Conservation (phyloP, 805 yeast genomes). For the Candida wancherniae region DNA sequence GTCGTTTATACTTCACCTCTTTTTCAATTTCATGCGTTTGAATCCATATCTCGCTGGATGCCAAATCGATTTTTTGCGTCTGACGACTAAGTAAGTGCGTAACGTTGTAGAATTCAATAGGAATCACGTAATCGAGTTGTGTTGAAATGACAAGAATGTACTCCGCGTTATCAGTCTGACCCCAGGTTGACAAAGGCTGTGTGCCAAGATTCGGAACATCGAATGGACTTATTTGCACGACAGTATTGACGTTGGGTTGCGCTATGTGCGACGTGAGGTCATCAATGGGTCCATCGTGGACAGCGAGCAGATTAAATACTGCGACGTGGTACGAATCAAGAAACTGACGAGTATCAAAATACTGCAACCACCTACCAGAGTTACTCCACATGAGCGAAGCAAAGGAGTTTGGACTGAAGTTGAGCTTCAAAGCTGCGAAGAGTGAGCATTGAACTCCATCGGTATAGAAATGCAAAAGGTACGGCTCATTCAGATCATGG, state of each 20-base stretch:
- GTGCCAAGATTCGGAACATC: slow-evolving; percentile 2
- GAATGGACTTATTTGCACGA: neutral
- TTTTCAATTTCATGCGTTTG: neutral
- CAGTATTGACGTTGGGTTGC: slow-evolving; percentile 4
- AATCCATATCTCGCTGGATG: slow-evolving; percentile 3
- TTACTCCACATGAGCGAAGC: slow-evolving; percentile 27
- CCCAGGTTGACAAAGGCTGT: slow-evolving; percentile 4
- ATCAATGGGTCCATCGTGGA: slow-evolving; percentile 9
- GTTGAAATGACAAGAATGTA: slow-evolving; percentile 5
- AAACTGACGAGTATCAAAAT: slow-evolving; percentile 20
- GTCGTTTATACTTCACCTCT: neutral
- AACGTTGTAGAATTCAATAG: neutral
- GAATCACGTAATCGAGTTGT: neutral
- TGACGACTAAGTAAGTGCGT: slow-evolving; percentile 1
- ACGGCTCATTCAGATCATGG: slow-evolving; percentile 5
- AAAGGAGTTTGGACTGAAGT: slow-evolving; percentile 12
- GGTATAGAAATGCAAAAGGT: slow-evolving; percentile 27
- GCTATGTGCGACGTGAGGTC: slow-evolving; percentile 6
- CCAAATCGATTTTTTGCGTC: neutral
- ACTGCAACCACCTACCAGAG: slow-evolving; percentile 32
- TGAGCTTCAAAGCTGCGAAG: slow-evolving; percentile 18
- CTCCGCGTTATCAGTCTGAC: slow-evolving; percentile 1
- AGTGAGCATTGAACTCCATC: slow-evolving; percentile 29
- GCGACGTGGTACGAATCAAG: slow-evolving; percentile 27
- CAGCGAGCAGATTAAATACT: slow-evolving; percentile 26